Base-by-base conservation (phyloP, 139 green algal species). In the Chlorella sorokiniana region DNA sequence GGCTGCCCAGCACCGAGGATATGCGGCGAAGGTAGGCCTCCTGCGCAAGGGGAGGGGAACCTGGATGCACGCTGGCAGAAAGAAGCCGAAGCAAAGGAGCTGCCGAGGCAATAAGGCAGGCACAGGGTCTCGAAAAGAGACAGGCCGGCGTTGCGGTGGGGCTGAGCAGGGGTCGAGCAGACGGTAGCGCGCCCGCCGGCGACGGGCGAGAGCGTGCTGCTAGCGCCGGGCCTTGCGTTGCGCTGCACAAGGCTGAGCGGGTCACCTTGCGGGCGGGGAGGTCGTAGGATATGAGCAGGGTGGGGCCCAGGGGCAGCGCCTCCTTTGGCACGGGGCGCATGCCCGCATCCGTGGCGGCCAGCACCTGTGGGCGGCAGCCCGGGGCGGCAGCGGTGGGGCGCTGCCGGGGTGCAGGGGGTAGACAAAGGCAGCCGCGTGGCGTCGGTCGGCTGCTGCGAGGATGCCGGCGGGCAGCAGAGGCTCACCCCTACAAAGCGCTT, bases 221-320 rank as follows among this genome's bases (percentile, higher is more conserved):
- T n/a, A n/a, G n/a, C n/a, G n/a, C n/a, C n/a, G n/a, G n/a, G n/a
- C n/a, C n/a, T n/a, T n/a, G n/a, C n/a, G n/a, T n/a, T n/a, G n/a
- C n/a, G n/a, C n/a, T n/a, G n/a, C n/a, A n/a, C n/a, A n/a, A n/a
- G n/a, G n/a, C 40, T 8, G 9, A 9, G 38, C 40, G 2, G 9
- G 56, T n/a, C 37, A 77, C 78, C 78, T 84, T 87, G 52, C 83
- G 63, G 6, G 54, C 41, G 52, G 83, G 83, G 4, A 85, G 67
- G n/a, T 87, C 78, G 70, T 85, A 87, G 65, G 45, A 54, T 10
- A 87, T 67, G 18, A 87, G 76, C 68, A 87, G 56, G 0, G 83
- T 82, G 63, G 83, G 78, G 37, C 54, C 64, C 20, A 85, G 70
- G 9, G 83, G 83, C 71, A 76, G 45, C 44, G 69, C 40, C 29